Base-by-base conservation (phyloP, 306 rosid species). In the Dryas octopetala region DNA sequence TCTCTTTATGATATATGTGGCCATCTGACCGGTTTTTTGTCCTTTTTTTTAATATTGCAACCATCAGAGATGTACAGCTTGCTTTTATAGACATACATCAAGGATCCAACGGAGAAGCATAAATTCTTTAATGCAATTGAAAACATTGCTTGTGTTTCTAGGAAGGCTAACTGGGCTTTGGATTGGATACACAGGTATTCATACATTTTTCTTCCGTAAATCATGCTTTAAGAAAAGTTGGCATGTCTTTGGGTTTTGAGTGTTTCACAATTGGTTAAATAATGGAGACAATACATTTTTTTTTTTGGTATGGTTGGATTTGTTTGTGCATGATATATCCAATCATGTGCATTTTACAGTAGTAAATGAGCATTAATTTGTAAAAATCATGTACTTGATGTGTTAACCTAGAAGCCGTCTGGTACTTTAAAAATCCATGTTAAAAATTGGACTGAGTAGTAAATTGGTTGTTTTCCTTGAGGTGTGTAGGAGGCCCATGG, bases 81-180 rank as follows among this genome's bases (percentile, higher is more conserved):
- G n/a, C n/a, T n/a, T 65, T 80, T 93, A 83, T 97, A 93, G 87
- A 91, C 98, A 41, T 89, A 77, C 69, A 93, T 91, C 76, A 93
- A 88, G 82, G 98, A 93, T 86, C 80, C 98, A 53, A 84, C 74
- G 74, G 97, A 93, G 90, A 93, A 93, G 76, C 86, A 91, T 78
- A 82, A 88, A 73, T 70, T 93, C 80, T 93, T 93, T 79, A 88
- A 89, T 82, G 98, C 98, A 38, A 75, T 91, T 72, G 97, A 93
- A 81, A 91, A 85, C 83, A 81, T 93, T 58, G 86, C 97, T 81
- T 91, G 90, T 80, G 89, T 93, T n/a, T 79, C 90, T 80, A 86
- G 78, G 86, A 93, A 93, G 86, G 97, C 97, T 57, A 80, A 89
- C 52, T 93, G 98, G 98, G 97, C 98, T 62, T 60, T 91, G 85